phyloP scores from a whole-genome alignment of 495 filamentous ascomycete species.

The Xylaria cubensis region DNA sequence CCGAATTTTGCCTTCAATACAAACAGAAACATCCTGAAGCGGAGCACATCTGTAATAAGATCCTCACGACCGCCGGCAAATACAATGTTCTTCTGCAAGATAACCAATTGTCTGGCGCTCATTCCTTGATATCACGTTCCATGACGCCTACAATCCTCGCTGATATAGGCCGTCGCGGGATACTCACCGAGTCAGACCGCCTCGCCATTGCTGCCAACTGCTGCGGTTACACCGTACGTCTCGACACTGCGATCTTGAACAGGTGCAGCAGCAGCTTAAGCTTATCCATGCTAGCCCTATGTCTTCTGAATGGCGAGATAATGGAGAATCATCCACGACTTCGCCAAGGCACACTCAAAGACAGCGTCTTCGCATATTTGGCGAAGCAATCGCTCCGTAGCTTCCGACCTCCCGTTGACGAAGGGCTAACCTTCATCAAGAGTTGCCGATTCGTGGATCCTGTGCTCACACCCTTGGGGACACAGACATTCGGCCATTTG shows the following conservation, averaged over 20 bases:
- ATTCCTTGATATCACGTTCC: slow-evolving; percentile 33
- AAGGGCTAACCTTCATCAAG: slow-evolving; percentile 42
- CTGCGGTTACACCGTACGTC: slow-evolving; percentile 39
- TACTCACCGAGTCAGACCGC: slow-evolving; percentile 38
- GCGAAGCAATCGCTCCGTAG: slow-evolving; percentile 34
- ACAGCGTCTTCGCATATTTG: slow-evolving; percentile 38
- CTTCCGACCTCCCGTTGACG: slow-evolving; percentile 38
- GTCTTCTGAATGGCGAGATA: slow-evolving; percentile 45
- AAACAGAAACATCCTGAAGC: slow-evolving; percentile 28
- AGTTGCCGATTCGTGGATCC: slow-evolving; percentile 43
- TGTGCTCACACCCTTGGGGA: slow-evolving; percentile 34
- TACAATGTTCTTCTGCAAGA: slow-evolving; percentile 41
- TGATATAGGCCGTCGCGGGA: slow-evolving; percentile 34
- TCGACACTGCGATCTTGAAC: slow-evolving; percentile 36
- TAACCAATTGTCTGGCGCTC: slow-evolving; percentile 8
- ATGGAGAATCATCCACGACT: slow-evolving; percentile 37
- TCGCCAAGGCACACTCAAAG: slow-evolving; percentile 25
- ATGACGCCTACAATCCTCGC: slow-evolving; percentile 41
- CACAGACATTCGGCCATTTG: slow-evolving; percentile 37
- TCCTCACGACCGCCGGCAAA: slow-evolving; percentile 37
- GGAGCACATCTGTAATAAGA: slow-evolving; percentile 32
- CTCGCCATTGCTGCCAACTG: slow-evolving; percentile 42
- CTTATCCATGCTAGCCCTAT: slow-evolving; percentile 42
- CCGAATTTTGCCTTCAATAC: slow-evolving; percentile 39
- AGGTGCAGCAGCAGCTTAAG: slow-evolving; percentile 36